These are phyloP conservation scores for Amphicarpaea edgeworthii DNA, from an alignment of 306 rosid genomes.

Conservation along the genomic window DNA sequence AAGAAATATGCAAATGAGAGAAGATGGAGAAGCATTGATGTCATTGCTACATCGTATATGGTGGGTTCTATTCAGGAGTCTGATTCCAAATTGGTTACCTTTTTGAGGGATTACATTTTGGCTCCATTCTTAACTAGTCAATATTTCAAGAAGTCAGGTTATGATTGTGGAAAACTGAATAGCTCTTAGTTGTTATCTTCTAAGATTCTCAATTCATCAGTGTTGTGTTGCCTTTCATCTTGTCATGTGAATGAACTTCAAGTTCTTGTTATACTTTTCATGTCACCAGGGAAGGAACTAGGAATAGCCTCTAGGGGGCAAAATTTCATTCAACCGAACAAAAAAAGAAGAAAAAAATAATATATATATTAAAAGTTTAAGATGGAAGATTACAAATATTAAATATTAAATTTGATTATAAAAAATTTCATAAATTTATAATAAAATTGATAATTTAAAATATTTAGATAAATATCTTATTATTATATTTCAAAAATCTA, in stretches of 20 bases:
- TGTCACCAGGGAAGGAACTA: too few species aligned
- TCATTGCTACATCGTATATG: slow-evolving; percentile 52
- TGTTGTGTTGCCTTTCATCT: neutral
- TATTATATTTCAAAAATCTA: too few species aligned
- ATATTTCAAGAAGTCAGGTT: slow-evolving; percentile 47
- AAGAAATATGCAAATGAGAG: slow-evolving; percentile 67
- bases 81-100: slow-evolving; percentile 45
- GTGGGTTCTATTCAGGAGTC: slow-evolving; percentile 57
- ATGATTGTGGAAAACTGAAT: slow-evolving; percentile 67
- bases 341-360: too few species aligned
- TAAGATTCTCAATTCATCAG: neutral
- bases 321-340: too few species aligned
- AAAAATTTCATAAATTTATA: too few species aligned
- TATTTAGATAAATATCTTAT: too few species aligned
- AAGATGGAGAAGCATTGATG: slow-evolving; percentile 73
- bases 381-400: too few species aligned
- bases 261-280: neutral
- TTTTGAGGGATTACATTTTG: slow-evolving; percentile 64
- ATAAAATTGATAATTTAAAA: too few species aligned
- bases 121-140: slow-evolving; percentile 43
- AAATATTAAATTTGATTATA: too few species aligned
- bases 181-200: slow-evolving; percentile 15
- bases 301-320: too few species aligned
- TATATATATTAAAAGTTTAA: too few species aligned
- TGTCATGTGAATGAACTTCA: neutral